Percentiles rank a stretch among this genome's conserved stretches.
Conservation (phyloP, 768 basidiomycete genomes). For the Auricularia sp. region DNA sequence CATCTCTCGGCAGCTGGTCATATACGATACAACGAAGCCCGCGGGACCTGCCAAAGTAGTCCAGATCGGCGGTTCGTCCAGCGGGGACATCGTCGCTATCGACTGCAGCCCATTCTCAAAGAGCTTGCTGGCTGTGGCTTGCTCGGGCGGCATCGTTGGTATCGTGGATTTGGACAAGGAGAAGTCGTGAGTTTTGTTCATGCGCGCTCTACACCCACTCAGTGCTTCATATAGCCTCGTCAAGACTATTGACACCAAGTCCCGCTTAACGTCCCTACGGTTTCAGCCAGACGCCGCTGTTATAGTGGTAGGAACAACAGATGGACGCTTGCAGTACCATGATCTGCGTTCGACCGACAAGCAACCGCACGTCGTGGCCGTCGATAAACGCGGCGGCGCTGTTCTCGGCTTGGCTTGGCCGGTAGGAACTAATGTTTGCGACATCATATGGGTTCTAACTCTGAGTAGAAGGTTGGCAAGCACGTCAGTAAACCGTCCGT, state of each 20-base stretch:
- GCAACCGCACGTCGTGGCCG: constrained; percentile 41
- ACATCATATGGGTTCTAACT: not conserved
- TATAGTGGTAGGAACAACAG: constrained; percentile 54
- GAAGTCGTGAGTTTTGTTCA: constrained; percentile 38
- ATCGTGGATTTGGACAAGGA: constrained; percentile 70
- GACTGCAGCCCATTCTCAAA: constrained; percentile 69
- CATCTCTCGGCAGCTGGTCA: constrained; percentile 38
- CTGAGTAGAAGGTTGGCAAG: not conserved
- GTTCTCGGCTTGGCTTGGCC: constrained; percentile 49
- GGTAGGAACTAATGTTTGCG: constrained; percentile 25
- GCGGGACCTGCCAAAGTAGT: constrained; percentile 46
- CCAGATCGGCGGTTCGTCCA: constrained; percentile 30
- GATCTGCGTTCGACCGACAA: constrained; percentile 59
- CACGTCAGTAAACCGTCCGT: not conserved
- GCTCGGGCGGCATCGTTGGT: constrained; percentile 40
- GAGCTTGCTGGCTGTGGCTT: constrained; percentile 52
- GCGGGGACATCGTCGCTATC: constrained; percentile 44
- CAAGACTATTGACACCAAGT: constrained; percentile 44
- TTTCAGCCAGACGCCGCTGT: constrained; percentile 64
- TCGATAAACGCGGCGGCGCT: constrained; percentile 38
- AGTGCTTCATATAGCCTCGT: constrained; percentile 35
- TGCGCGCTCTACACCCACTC: not conserved
- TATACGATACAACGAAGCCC: constrained; percentile 55
- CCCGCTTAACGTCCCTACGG: constrained; percentile 43
- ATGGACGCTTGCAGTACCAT: constrained; percentile 51